phyloP scores from a whole-genome alignment of 2,329 filamentous ascomycete species.

The Sphaerulina musiva region DNA sequence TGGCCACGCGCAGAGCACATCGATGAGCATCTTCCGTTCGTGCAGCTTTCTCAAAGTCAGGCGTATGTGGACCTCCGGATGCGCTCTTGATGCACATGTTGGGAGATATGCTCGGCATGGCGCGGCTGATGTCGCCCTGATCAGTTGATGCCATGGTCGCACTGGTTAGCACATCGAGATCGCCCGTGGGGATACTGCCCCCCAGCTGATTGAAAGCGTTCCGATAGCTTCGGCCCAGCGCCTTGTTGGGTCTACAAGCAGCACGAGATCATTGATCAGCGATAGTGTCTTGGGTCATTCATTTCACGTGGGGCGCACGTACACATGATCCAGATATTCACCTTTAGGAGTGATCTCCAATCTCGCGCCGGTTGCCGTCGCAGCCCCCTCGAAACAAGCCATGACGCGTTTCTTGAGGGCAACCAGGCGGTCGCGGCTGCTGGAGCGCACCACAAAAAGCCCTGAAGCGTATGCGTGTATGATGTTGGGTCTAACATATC shows the following conservation, averaged over 20 bases:
- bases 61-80: conserved; percentile 36
- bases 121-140: conserved; percentile 54
- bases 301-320: no score
- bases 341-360: conserved; percentile 40
- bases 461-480: conserved; percentile 38
- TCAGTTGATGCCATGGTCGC: conserved; percentile 52
- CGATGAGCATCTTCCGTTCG: conserved; percentile 35
- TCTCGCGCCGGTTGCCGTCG: conserved; percentile 42
- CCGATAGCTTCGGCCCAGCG: conserved; percentile 17
- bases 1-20: conserved; percentile 32
- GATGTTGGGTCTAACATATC: conserved; percentile 30
- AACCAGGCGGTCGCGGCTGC: conserved; percentile 27
- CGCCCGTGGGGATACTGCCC: conserved; percentile 34
- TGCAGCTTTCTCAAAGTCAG: conserved; percentile 36
- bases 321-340: conserved; percentile 47
- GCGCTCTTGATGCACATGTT: conserved; percentile 3
- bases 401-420: conserved; percentile 31
- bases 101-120: conserved; percentile 49
- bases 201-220: conserved; percentile 31
- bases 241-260: background rate
- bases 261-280: no score
- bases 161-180: conserved; percentile 40
- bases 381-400: conserved; percentile 45
- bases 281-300: no score
- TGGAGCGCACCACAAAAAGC: conserved; percentile 35